Evolutionary conservation across 192 early-diverging fungal genomes (phyloP).

Genomic region (Nowakowskiella sp.): DNA sequence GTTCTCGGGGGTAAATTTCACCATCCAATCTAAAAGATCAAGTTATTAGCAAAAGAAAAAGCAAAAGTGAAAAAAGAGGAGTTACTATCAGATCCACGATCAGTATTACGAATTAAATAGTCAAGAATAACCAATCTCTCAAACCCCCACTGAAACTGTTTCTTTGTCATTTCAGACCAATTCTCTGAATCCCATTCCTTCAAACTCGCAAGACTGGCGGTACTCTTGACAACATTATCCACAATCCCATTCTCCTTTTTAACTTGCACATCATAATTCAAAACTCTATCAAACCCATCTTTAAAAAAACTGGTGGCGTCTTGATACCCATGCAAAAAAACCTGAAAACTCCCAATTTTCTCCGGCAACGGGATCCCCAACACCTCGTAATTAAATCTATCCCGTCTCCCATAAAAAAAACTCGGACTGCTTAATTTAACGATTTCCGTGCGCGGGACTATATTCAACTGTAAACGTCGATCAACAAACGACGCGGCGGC

Average conservation of each 20-base stretch:
- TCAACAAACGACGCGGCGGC: conserved; percentile 80
- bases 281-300: conserved; percentile 46
- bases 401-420: conserved; percentile 67
- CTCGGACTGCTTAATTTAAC: conserved; percentile 60
- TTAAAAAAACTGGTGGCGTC: conserved; percentile 79
- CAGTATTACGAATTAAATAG: conserved; percentile 87
- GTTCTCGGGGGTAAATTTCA: conserved; percentile 50
- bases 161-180: conserved; percentile 33
- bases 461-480: conserved; percentile 58
- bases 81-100: conserved; percentile 40
- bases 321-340: conserved; percentile 70
- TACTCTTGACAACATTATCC: no score
- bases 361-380: conserved; percentile 51
- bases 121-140: conserved; percentile 79
- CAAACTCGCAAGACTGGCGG: no score
- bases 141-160: conserved; percentile 55
- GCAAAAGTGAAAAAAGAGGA: conserved; percentile 1
- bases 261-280: no score
- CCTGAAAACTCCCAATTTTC: conserved; percentile 80
- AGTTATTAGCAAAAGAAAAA: background rate
- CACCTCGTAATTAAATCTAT: conserved; percentile 33
- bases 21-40: conserved; percentile 70
- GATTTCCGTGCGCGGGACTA: conserved; percentile 79
- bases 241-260: no score
- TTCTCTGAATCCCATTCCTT: conserved; percentile 26